Base-by-base conservation (phyloP, 1,284 basidiomycete genomes). In the Erythrobasidium hasegawianum region DNA sequence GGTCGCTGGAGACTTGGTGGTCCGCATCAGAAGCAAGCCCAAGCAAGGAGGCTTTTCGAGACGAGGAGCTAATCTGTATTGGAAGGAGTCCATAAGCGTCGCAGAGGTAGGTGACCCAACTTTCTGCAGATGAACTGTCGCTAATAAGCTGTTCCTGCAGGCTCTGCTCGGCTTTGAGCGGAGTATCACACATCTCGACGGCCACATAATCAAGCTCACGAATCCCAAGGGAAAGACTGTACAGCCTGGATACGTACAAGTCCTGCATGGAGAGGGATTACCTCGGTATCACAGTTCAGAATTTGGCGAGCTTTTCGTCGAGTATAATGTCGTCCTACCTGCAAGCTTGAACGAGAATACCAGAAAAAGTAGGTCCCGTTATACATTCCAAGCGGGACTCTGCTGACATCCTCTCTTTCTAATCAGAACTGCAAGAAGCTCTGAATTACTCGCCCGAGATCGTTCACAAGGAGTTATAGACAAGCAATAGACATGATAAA, bases 221-320 rank as follows among this genome's bases (percentile, higher is more conserved):
- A 39, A 43, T 16, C 55, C 62, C 13, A 81, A 60, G 45, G 80
- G 81, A 39, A 87, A 85, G 13, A 89, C 94, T 1, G 96, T 94
- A 43, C 93, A 97, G 75, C 94, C 94, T 70, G 89, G 88, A 3
- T 90, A 87, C 75, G 89, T 96, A 5, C 88, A 96, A 76, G 84
- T 83, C 11, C 82, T 97, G 55, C 83, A 87, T 71, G 89, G 84
- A 40, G 90, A 97, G 76, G 93, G 93, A 1, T 77, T 80, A 72
- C 75, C 75, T 0, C 67, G 71, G 24, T 74, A 73, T 43, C 75
- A 76, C 67, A 59, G 62, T 22, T 68, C 71, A 10, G 74, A 71
- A 2, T 83, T 87, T 70, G 94, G 94, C 27, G 87, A 94, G 76
- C 80, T 97, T 61, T 97, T 85, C 75, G 83, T 97, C 57, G 91